Evolutionary conservation across 1,284 basidiomycete species (phyloP), one percentile per base, ranked within the genome.

Genomic region (Gomphus bonarii): DNA sequence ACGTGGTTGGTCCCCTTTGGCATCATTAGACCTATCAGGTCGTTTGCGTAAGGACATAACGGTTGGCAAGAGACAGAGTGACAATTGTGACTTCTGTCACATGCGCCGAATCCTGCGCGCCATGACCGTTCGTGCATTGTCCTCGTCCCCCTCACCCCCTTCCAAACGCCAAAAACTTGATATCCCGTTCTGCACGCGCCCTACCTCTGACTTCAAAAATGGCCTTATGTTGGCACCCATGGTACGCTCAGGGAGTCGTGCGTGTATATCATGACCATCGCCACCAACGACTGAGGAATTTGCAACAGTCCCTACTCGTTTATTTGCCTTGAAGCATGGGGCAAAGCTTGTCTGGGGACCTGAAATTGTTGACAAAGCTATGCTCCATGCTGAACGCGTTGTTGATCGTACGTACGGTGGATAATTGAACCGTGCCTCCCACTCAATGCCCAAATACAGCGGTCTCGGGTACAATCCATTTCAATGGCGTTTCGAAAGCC

Each of bases 321-420:
- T 95, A 16, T 86, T 93, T 62, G 85, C 92, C 8, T 76, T 99
- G 46, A 93, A 95, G 64, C 88, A 98, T 66, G 95, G 95, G 1
- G 95, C 95, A 2, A 85, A 86, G 14, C 77, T 99, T 4, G 95
- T 99, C 0, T 99, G 97, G 97, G 87, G 91, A 10, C 97, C 95
- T 0, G 97, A 99, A 68, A 88, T 93, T 48, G 88, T 99, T 6
- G 97, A 99, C 72, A 92, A 90, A 70, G 97, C 97, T 12, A 94
- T 99, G 58, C 77, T 99, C 48, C 91, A 95, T 57, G 74, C 89
- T 0, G 79, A 85, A 62, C 78, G 95, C 56, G 80, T 76, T 22
- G 91, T 97, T 12, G 84, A 98, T 75, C 82, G 93, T 91, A 66
- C 67, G 88, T 58, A 6, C 5, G 3, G 28, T 28, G 28, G 46